Base-by-base conservation (phyloP, 495 filamentous ascomycete genomes). In the Xylaria curta region DNA sequence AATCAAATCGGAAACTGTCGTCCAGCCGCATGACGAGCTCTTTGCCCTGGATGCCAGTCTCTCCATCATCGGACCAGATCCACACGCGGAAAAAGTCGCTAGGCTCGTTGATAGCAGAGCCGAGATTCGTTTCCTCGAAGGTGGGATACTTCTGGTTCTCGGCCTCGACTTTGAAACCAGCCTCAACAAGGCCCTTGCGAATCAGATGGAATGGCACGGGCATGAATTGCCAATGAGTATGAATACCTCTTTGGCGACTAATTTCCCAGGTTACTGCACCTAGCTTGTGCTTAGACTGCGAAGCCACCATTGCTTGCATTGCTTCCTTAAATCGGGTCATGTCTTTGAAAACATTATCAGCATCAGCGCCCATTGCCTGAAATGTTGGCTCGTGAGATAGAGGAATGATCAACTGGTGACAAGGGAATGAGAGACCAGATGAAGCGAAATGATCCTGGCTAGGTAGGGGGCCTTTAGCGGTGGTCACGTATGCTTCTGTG, bases 171-270 rank as follows among this genome's bases (percentile, higher is more conserved):
- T 90, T 89, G 85, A 97, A 97, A 0, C 89, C 94, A 0, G 91
- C 93, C 75, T 94, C 91, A 9, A 97, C 92, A 1, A 95, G 84
- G 0, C 91, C 90, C 53, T 88, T 87, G 12, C 77, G 78, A 51
- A 97, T 85, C 28, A 93, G 80, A 13, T 90, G 85, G 0, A 85
- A 77, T 0, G 91, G 87, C 0, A 97, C 86, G 2, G 96, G 95
- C 40, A 98, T 84, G 75, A 97, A 95, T 83, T 99, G 96, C 96
- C 95, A 98, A 76, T 97, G 96, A 0, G 88, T 85, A 78, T 99
- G 96, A 65, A 98, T 91, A 28, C 94, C 93, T 13, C 85, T 85
- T 3, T 82, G 83, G 21, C 94, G 89, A 75, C 89, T 93, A 73
- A 99, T 91, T 82, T 98, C 95, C 87, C 94, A 99, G 0, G 94